phyloP scores from a whole-genome alignment of 2,329 filamentous ascomycete genomes.

The Mollisia scopiformis region DNA sequence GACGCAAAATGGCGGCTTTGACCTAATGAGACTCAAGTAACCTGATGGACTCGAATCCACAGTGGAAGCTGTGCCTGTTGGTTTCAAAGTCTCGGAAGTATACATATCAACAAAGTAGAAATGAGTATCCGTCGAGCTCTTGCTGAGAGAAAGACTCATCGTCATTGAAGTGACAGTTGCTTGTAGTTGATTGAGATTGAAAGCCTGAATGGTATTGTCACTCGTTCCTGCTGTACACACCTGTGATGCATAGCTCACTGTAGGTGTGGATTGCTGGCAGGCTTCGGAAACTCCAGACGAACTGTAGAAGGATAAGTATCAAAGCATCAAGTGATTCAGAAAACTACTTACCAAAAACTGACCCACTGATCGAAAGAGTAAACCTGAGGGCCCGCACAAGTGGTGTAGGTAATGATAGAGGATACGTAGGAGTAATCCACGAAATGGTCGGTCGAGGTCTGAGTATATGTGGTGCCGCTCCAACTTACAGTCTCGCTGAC shows the following conservation, averaged over 20 bases:
- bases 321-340: too few species aligned
- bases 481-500: not conserved
- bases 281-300: not conserved
- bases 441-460: not conserved
- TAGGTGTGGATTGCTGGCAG: not conserved
- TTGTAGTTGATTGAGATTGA: not conserved
- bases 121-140: not conserved
- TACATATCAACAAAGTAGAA: constrained; percentile 1
- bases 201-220: not conserved
- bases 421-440: not conserved
- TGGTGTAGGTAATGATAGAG: not conserved
- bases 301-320: not conserved
- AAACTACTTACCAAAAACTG: not conserved
- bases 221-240: not conserved
- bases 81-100: not conserved
- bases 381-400: not conserved
- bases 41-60: constrained; percentile 4
- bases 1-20: not conserved
- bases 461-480: not conserved
- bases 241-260: not conserved
- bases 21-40: constrained; percentile 1
- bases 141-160: not conserved
- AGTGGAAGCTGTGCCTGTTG: not conserved
- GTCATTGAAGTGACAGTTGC: not conserved
- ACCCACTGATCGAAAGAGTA: not conserved